A percentile compares a stretch with the other conserved stretches of the same genome.
These are phyloP conservation scores for Candolleomyces eurysporus DNA, from an alignment of 768 basidiomycete genomes.

Conservation along the genomic window DNA sequence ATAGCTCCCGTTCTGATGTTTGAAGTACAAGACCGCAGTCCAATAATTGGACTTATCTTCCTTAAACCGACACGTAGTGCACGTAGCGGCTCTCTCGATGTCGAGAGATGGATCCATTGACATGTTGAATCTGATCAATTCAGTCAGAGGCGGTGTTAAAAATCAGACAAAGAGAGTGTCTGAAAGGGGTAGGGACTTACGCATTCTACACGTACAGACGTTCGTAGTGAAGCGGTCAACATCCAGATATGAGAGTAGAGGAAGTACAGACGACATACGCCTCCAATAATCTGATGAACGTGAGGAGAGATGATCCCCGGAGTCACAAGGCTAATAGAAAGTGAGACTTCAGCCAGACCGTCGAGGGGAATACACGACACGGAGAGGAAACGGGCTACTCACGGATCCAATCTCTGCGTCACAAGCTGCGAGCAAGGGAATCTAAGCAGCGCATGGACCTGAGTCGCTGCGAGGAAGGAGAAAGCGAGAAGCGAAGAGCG, in stretches of 20 bases:
- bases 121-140: neutral
- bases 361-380: neutral
- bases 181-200: neutral
- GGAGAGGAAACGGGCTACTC: neutral
- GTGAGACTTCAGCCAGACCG: neutral
- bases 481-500: too few relatives aligned
- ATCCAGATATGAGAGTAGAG: neutral
- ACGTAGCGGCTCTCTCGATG: neutral
- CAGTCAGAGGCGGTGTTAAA: neutral
- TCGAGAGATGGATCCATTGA: neutral
- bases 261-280: neutral
- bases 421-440: too few relatives aligned
- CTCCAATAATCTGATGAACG: neutral
- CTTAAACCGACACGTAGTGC: neutral
- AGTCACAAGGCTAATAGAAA: neutral
- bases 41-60: slow-evolving; percentile 9
- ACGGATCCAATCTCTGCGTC: neutral
- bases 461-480: too few relatives aligned
- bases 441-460: too few relatives aligned
- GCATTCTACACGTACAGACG: neutral
- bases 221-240: neutral
- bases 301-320: neutral
- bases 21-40: slow-evolving; percentile 9
- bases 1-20: slow-evolving; percentile 3
- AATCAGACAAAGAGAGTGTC: neutral